Percentiles rank a stretch among this genome's conserved stretches.
Evolutionary conservation across 129 eudicot species (phyloP).

Genomic region (carrot (Daucus carota)): DNA sequence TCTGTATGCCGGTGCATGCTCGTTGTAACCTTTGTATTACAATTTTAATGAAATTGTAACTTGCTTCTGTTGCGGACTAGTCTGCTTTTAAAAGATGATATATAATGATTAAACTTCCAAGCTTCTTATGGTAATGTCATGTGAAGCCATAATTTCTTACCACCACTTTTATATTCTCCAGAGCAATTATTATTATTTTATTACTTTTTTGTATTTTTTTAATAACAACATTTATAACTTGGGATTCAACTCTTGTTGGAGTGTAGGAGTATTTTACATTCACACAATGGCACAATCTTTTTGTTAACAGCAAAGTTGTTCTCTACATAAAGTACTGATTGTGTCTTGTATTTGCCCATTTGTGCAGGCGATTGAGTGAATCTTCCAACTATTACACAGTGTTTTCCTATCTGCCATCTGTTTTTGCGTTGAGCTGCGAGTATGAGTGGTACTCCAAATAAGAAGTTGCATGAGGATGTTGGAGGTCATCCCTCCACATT

Average conservation of each 20-base stretch:
- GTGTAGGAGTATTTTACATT: background rate
- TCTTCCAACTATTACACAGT: background rate
- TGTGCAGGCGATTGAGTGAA: constrained; percentile 4
- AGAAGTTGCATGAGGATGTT: constrained; percentile 61
- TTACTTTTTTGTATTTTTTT: background rate
- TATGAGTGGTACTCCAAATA: constrained; percentile 76
- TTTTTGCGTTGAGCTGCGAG: constrained; percentile 8
- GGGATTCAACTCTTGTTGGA: background rate
- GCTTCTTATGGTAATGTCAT: background rate
- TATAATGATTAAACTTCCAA: background rate
- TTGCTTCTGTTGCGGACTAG: background rate
- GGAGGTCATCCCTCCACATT: constrained; percentile 63
- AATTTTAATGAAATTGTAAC: background rate
- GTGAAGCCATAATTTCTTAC: background rate
- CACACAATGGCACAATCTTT: background rate
- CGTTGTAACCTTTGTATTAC: background rate
- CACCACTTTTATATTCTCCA: background rate
- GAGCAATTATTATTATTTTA: background rate
- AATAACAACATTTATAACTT: background rate
- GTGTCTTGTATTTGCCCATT: background rate
- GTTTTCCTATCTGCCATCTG: background rate
- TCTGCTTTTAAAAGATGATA: too few species aligned
- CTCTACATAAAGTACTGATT: background rate
- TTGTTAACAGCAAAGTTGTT: background rate
- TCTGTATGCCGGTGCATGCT: background rate